phyloP scores from a whole-genome alignment of 2,329 filamentous ascomycete genomes.

The Phoma herbarum region DNA sequence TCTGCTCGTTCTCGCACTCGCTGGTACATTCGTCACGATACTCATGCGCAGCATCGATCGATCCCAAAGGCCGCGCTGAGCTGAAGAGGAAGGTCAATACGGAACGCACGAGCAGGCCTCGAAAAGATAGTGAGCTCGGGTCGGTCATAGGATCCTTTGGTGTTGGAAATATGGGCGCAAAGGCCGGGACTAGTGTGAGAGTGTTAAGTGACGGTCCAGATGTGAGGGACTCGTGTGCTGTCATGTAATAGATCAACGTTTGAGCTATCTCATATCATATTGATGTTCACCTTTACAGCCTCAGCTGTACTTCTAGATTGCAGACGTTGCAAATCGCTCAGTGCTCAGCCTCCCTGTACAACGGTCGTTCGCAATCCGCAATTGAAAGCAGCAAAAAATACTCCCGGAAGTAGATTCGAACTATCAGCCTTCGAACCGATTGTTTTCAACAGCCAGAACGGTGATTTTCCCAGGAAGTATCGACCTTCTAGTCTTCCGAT shows the following conservation, averaged over 20 bases:
- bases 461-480: constrained; percentile 12
- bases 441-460: neutral
- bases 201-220: constrained; percentile 21
- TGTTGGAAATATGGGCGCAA: neutral
- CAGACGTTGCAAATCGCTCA: neutral
- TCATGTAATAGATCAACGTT: constrained; percentile 23
- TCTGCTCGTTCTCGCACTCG: constrained; percentile 5
- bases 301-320: neutral
- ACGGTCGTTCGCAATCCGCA: neutral
- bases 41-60: neutral
- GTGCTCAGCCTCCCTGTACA: neutral
- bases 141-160: neutral
- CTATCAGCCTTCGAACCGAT: neutral
- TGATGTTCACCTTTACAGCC: neutral
- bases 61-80: neutral
- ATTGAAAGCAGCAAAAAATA: neutral
- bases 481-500: constrained; percentile 18
- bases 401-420: neutral
- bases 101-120: neutral
- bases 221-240: constrained; percentile 33
- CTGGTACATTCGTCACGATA: neutral
- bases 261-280: neutral
- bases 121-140: neutral
- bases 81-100: neutral
- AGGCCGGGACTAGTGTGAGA: too few species aligned